Conservation (phyloP, 352 stramenopile genomes). For the Phytophthora aleatoria region DNA sequence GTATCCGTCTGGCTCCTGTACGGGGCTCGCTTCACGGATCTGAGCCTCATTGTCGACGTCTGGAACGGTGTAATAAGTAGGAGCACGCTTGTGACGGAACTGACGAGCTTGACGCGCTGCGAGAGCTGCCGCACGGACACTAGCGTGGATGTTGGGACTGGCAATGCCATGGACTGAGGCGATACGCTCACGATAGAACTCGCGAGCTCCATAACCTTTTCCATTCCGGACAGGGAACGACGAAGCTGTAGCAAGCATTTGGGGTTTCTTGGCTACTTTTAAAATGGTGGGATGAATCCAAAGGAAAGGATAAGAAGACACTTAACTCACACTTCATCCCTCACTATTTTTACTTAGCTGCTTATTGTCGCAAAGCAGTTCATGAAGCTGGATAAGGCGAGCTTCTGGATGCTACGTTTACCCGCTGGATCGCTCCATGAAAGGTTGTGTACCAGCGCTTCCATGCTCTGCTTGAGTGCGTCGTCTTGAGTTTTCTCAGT, state of each 20-base stretch:
- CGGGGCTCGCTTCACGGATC: slow-evolving; percentile 27
- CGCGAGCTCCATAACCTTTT: slow-evolving; percentile 16
- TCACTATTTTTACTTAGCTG: not conserved
- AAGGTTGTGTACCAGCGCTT: slow-evolving; percentile 70
- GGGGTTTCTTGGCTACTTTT: not conserved
- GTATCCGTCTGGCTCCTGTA: slow-evolving; percentile 10
- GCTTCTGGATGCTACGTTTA: slow-evolving; percentile 74
- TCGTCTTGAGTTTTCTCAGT: slow-evolving; percentile 45
- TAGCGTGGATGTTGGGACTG: slow-evolving; percentile 32
- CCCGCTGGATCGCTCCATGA: slow-evolving; percentile 71
- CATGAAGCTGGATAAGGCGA: slow-evolving; percentile 70
- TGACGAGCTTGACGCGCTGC: slow-evolving; percentile 56
- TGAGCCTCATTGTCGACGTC: slow-evolving; percentile 14
- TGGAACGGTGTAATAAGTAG: not conserved
- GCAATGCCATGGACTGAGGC: slow-evolving; percentile 27
- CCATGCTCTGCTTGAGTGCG: slow-evolving; percentile 64
- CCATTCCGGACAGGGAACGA: slow-evolving; percentile 36
- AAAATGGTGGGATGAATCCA: not conserved
- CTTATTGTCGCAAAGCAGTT: not conserved
- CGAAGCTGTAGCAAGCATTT: slow-evolving; percentile 23
- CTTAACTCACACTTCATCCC: not conserved
- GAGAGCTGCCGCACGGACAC: slow-evolving; percentile 50
- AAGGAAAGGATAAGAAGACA: not conserved
- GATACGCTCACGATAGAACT: slow-evolving; percentile 21
- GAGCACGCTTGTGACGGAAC: slow-evolving; percentile 35